Base-by-base conservation (phyloP, 345 rosid species). In the Turritis glabra region DNA sequence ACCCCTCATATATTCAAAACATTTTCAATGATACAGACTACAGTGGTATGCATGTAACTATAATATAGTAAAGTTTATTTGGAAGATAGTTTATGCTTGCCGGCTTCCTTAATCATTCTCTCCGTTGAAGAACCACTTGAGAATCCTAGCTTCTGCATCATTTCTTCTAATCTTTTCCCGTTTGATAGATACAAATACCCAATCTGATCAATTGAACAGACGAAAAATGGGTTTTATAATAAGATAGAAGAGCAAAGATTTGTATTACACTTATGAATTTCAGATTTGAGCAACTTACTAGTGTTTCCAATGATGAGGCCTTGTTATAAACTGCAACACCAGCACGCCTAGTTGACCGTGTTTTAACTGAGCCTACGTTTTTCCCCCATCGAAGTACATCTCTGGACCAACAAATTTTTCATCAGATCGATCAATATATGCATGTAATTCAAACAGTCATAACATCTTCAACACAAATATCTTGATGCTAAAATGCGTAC, bases 111-210 rank as follows among this genome's bases (percentile, higher is more conserved):
- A 51, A 79, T 27, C 68, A 88, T 77, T 76, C 48, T 56, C 59
- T 84, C 80, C 5, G 80, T 32, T 60, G 95, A 91, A 67, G 81
- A 74, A 40, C 83, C 89, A 17, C 82, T 77, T 8, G 90, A 82
- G 74, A 94, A 91, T 82, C 98, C 98, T 57, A 94, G 75, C 83
- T 83, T 88, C 51, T 41, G 63, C 98, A 94, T 94, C 50, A 91
- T 75, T 73, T 91, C 91, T 71, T 91, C 96, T 78, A 94, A 70
- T 65, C 96, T 89, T 27, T 84, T 84, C 27, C 67, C 84, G 53
- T 90, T 81, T 58, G 93, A 79, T 68, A 94, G 76, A 84, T 91
- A 94, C 55, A 94, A 79, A 81, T 85, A 86, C 33, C 98, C 98
- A 79, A 90, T 80, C 97, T 94, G 74, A 25, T 6, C 50, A 8